Conservation (phyloP, 306 rosid species). For the Chamaecrista fasciculata region DNA sequence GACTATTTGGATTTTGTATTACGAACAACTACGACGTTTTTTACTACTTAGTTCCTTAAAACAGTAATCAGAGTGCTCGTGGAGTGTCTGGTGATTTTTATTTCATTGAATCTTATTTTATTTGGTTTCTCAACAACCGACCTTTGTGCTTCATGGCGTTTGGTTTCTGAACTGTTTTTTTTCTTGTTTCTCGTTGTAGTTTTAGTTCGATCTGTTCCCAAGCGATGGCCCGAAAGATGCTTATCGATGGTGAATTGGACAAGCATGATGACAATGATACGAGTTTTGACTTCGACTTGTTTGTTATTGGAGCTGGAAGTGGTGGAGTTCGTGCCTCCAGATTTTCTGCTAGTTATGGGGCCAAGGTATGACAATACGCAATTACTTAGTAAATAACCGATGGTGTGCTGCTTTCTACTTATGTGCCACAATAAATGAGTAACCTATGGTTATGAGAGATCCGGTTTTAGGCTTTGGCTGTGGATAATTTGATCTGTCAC, state of each 20-base stretch:
- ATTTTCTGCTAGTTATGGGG: conserved; percentile 80
- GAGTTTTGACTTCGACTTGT: conserved; percentile 74
- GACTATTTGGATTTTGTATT: background rate
- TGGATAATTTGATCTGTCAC: background rate
- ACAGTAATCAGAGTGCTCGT: background rate
- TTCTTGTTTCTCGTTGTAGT: background rate
- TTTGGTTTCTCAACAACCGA: conserved; percentile 4
- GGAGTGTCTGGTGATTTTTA: background rate
- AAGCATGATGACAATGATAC: conserved; percentile 42
- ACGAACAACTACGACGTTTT: background rate
- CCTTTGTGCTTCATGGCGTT: background rate
- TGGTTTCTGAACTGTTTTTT: conserved; percentile 11
- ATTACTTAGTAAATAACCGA: background rate
- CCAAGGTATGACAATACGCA: conserved; percentile 53
- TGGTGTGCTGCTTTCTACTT: conserved; percentile 1
- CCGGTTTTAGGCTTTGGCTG: background rate
- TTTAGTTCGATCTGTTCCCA: conserved; percentile 27
- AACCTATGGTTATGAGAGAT: no score
- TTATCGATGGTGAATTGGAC: conserved; percentile 56
- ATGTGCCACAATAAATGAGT: background rate
- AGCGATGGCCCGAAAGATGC: conserved; percentile 89
- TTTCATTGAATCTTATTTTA: conserved; percentile 10
- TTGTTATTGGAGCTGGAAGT: conserved; percentile 94
- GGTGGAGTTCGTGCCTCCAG: conserved; percentile 98
- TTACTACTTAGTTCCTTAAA: background rate